A percentile compares a stretch with the other conserved stretches of the same genome.
phyloP scores from a whole-genome alignment of 768 basidiomycete genomes.

The Collybia mongolica region DNA sequence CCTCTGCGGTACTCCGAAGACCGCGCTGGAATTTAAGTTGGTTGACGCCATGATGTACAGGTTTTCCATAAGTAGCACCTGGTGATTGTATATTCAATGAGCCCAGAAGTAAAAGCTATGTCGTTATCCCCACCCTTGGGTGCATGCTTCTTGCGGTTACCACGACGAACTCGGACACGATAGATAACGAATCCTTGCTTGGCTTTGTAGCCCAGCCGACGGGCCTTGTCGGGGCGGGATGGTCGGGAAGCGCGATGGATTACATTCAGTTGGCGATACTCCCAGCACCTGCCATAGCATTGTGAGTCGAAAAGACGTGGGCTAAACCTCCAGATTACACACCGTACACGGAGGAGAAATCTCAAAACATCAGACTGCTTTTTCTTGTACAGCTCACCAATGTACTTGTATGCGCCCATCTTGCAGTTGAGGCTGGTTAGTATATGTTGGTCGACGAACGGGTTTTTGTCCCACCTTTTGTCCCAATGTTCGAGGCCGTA shows the following conservation, averaged over 20 bases:
- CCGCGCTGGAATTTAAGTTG: slow-evolving; percentile 98
- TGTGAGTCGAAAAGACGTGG: not conserved
- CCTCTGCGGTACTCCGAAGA: slow-evolving; percentile 91
- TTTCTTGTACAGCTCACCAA: slow-evolving; percentile 97
- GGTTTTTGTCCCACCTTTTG: slow-evolving; percentile 10
- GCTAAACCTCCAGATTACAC: slow-evolving; percentile 5
- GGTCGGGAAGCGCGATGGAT: slow-evolving; percentile 98
- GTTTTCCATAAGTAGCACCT: slow-evolving; percentile 99
- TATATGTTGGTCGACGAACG: not conserved
- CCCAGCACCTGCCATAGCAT: slow-evolving; percentile 75
- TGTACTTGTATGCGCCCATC: slow-evolving; percentile 96
- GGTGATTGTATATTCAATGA: not conserved
- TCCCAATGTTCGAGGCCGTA: too few relatives aligned
- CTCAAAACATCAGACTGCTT: slow-evolving; percentile 97
- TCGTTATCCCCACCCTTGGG: slow-evolving; percentile 72
- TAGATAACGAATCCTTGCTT: slow-evolving; percentile 99
- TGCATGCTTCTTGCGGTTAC: slow-evolving; percentile 98
- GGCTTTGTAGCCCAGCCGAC: slow-evolving; percentile 98
- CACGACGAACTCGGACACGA: slow-evolving; percentile 94
- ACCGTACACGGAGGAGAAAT: slow-evolving; percentile 97
- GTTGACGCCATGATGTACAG: slow-evolving; percentile 99
- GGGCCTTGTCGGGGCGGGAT: slow-evolving; percentile 98
- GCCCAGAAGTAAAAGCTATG: not conserved
- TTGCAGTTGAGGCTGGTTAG: slow-evolving; percentile 38
- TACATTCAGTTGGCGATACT: slow-evolving; percentile 97